Conservation (phyloP, 331 rosid genomes). For the Acacia concinna region DNA sequence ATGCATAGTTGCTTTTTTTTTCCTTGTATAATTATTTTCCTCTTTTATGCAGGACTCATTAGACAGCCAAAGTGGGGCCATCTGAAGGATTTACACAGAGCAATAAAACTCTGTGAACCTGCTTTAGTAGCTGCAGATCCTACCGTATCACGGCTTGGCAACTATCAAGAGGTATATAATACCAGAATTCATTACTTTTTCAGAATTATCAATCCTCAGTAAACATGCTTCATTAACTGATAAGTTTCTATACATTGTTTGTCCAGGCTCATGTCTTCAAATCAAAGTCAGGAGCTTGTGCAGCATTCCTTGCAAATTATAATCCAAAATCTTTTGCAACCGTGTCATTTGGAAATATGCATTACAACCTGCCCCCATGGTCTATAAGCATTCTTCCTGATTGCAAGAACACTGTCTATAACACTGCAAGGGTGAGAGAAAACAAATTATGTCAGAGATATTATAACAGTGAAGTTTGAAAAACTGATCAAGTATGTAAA, state of each 20-base stretch:
- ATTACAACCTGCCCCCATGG: constrained; percentile 97
- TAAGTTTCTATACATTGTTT: constrained; percentile 6
- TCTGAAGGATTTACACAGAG: constrained; percentile 90
- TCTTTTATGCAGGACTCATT: constrained; percentile 59
- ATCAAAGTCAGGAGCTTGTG: constrained; percentile 82
- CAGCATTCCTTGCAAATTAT: constrained; percentile 93
- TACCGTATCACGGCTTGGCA: constrained; percentile 65
- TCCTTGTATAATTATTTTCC: constrained; percentile 1
- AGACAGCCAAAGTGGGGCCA: constrained; percentile 99
- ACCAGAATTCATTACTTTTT: not conserved
- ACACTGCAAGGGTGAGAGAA: constrained; percentile 95
- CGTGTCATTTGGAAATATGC: constrained; percentile 75
- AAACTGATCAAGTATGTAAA: not conserved
- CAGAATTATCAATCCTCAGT: constrained; percentile 15
- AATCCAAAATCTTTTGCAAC: constrained; percentile 66
- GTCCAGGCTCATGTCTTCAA: constrained; percentile 88
- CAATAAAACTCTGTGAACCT: constrained; percentile 87
- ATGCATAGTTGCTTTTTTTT: not conserved
- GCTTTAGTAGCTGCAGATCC: constrained; percentile 87
- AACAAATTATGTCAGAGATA: not conserved
- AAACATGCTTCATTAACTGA: constrained; percentile 23
- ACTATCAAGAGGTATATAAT: constrained; percentile 66
- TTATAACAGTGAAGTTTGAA: not conserved
- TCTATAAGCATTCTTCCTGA: constrained; percentile 97
- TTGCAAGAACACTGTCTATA: constrained; percentile 83